These are phyloP conservation scores for Chaetomium sp. DNA, from an alignment of 2,329 filamentous ascomycete species.

Conservation along the genomic window DNA sequence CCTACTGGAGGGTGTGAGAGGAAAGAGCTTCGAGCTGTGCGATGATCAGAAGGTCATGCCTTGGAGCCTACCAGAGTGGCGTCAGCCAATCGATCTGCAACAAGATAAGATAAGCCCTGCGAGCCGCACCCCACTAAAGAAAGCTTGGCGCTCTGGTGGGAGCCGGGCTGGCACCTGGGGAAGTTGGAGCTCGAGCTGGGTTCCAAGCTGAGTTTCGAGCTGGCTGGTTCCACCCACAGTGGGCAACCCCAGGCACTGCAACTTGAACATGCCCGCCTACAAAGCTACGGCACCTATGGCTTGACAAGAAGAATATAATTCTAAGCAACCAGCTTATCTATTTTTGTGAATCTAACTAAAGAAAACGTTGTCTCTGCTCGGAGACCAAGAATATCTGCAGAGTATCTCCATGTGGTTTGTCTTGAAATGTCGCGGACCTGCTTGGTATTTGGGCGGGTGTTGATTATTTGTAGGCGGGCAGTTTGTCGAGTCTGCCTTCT, in stretches of 20 bases:
- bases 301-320: neutral
- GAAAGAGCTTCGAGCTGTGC: neutral
- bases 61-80: neutral
- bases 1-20: neutral
- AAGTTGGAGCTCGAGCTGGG: neutral
- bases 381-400: constrained; percentile 29
- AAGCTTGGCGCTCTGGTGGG: neutral
- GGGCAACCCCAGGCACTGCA: no score
- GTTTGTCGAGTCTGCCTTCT: neutral
- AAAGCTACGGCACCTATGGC: no score
- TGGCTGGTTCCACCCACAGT: neutral
- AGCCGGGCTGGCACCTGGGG: neutral
- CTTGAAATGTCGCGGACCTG: constrained; percentile 17
- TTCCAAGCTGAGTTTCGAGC: neutral
- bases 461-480: constrained; percentile 7
- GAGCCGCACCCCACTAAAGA: neutral
- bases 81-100: constrained; percentile 21
- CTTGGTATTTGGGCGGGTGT: constrained; percentile 20
- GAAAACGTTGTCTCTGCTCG: constrained; percentile 29
- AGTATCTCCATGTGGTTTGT: constrained; percentile 29
- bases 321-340: constrained; percentile 8
- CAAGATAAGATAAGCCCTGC: constrained; percentile 25
- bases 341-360: constrained; percentile 25
- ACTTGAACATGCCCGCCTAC: no score
- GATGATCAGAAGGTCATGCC: neutral